Evolutionary conservation across 768 basidiomycete species (phyloP), one percentile per base, ranked within the genome.

Genomic region (Calocybe gangraenosa): DNA sequence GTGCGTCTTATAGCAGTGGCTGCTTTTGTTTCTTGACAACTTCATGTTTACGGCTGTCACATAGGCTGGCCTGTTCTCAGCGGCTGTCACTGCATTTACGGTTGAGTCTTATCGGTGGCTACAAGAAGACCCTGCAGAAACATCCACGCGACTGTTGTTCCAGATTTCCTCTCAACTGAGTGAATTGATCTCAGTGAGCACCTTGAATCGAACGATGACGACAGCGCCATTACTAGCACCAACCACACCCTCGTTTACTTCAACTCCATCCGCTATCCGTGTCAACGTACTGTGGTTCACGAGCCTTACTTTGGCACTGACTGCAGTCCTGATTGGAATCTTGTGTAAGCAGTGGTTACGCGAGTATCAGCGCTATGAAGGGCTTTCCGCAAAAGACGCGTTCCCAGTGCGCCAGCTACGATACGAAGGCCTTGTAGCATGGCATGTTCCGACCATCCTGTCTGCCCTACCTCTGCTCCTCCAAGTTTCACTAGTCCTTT

Each of bases 401-500:
- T 30, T 62, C 11, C 48, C 52, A 13, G 42, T 60, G 3, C 56
- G 63, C 7, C 59, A 63, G 23, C 48, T 64, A 44, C 63, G 63
- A 5, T 58, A 59, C 36, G 57, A 63, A 21, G 64, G 60, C 5
- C 47, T 66, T 18, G 17, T 54, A 7, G 41, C 36, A 7, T 67
- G 66, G 66, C 45, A 56, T 18, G 58, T 67, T 11, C 58, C 59
- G 0, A 37, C 40, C 15, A 62, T 66, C 19, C 35, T 65, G 4
- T 51, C 61, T 3, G 23, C 52, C 4, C 54, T 67, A 10, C 64
- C 63, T 6, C 41, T 66, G 7, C 40, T 64, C 7, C 53, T 68
- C 8, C 65, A 66, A 41, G 41, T 50, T 11, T 56, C 64, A 6
- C 47, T 67, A 19, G 44, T 64, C 7, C 48, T 66, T 2, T 67